Evolutionary conservation across 1,139 yeast species (phyloP).

Genomic region (Candida sp.): DNA sequence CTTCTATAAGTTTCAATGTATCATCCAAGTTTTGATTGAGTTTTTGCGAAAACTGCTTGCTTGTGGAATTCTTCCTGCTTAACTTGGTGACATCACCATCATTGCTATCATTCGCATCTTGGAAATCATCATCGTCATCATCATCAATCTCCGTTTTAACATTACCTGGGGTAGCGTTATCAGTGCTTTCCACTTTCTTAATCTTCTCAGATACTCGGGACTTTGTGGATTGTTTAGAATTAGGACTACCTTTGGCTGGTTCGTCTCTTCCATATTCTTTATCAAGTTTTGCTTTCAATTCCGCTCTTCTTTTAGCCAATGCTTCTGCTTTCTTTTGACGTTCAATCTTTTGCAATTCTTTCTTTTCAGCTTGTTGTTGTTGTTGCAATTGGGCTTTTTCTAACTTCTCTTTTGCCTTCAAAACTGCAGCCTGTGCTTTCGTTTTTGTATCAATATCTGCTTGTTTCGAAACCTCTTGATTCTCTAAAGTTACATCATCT

Average conservation of each 20-base stretch:
- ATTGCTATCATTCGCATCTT: slow-evolving; percentile 12
- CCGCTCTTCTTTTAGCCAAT: slow-evolving; percentile 1
- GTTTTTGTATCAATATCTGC: neutral
- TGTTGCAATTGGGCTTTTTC: neutral
- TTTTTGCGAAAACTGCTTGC: slow-evolving; percentile 25
- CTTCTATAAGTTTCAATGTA: slow-evolving; percentile 40
- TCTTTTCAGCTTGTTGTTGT: slow-evolving; percentile 3
- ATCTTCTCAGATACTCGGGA: slow-evolving; percentile 1
- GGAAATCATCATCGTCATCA: slow-evolving; percentile 8
- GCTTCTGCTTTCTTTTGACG: slow-evolving; percentile 2
- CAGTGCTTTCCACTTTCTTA: neutral
- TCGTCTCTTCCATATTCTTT: slow-evolving; percentile 1
- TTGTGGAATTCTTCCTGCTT: slow-evolving; percentile 19
- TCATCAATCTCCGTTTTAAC: slow-evolving; percentile 3
- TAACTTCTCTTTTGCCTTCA: neutral
- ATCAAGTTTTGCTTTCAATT: neutral
- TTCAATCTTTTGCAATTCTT: neutral
- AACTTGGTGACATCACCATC: slow-evolving; percentile 5
- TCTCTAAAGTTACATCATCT: slow-evolving; percentile 1
- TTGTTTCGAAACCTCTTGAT: neutral
- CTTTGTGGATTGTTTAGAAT: neutral
- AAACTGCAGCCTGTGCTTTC: neutral
- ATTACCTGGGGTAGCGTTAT: slow-evolving; percentile 2
- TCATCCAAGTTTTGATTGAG: slow-evolving; percentile 33
- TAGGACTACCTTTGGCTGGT: slow-evolving; percentile 1